Percentiles rank a stretch among this genome's conserved stretches.
These are phyloP conservation scores for Ustilago hordei DNA, from an alignment of 1,284 basidiomycete genomes.

Conservation along the genomic window DNA sequence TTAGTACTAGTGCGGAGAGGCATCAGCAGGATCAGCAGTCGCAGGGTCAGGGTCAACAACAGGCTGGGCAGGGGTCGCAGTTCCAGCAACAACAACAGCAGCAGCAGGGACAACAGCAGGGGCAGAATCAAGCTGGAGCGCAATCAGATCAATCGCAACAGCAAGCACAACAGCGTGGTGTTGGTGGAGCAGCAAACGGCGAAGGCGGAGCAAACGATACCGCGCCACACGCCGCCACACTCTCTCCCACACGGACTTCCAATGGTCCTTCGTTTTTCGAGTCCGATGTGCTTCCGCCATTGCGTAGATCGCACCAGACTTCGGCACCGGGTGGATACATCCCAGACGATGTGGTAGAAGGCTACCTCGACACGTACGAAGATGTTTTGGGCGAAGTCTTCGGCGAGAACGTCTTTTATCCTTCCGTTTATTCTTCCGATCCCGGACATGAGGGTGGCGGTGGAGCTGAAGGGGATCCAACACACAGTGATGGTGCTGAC, in stretches of 20 bases:
- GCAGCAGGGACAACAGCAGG: constrained; percentile 17
- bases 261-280: constrained; percentile 67
- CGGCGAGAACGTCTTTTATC: constrained; percentile 52
- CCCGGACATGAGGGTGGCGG: constrained; percentile 12
- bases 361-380: constrained; percentile 74
- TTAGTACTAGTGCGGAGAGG: constrained; percentile 45
- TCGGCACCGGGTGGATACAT: constrained; percentile 71
- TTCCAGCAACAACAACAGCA: constrained; percentile 23
- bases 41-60: constrained; percentile 10
- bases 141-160: constrained; percentile 8
- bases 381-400: constrained; percentile 73
- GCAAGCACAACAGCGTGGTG: constrained; percentile 21
- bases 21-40: constrained; percentile 26
- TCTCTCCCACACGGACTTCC: constrained; percentile 32
- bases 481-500: constrained; percentile 11
- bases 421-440: constrained; percentile 33
- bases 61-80: constrained; percentile 13
- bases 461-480: constrained; percentile 7
- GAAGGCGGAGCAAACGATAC: constrained; percentile 5
- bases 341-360: constrained; percentile 72
- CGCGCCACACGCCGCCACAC: constrained; percentile 21
- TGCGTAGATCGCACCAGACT: constrained; percentile 64
- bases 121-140: background rate
- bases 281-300: constrained; percentile 73
- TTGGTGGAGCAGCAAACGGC: constrained; percentile 9